Conservation (phyloP, 2,329 filamentous ascomycete genomes). For the Trichophyton benhamiae region DNA sequence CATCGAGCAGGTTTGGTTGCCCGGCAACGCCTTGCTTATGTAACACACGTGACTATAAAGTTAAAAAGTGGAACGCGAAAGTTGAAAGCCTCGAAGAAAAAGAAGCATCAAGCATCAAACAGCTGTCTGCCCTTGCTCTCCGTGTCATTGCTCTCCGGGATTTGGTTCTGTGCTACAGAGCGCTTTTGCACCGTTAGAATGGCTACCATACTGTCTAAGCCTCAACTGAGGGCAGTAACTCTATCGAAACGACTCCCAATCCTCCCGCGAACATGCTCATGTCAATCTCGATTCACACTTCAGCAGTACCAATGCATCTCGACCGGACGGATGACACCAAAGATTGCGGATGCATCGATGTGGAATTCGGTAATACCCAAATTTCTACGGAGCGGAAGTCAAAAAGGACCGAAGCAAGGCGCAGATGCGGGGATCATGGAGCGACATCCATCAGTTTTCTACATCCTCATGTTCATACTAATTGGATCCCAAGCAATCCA, state of each 20-base stretch:
- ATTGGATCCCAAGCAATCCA: constrained; percentile 95
- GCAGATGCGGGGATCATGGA: constrained; percentile 32
- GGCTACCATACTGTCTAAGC: neutral
- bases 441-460: constrained; percentile 70
- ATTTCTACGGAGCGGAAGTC: constrained; percentile 25
- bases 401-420: constrained; percentile 19
- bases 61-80: neutral
- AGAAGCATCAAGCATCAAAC: neutral
- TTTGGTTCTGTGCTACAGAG: neutral
- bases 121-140: neutral
- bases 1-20: constrained; percentile 9
- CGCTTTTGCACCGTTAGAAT: neutral
- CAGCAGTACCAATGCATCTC: constrained; percentile 15
- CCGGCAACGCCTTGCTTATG: constrained; percentile 7
- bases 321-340: constrained; percentile 29
- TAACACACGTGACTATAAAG: neutral
- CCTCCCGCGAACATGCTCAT: neutral
- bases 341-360: constrained; percentile 47
- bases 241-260: neutral
- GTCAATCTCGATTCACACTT: neutral
- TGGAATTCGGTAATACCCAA: constrained; percentile 62
- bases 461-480: constrained; percentile 67
- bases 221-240: neutral
- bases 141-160: neutral
- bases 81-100: neutral